These are phyloP conservation scores for Wickerhamomyces bovis DNA, from an alignment of 805 yeast genomes.

Conservation along the genomic window DNA sequence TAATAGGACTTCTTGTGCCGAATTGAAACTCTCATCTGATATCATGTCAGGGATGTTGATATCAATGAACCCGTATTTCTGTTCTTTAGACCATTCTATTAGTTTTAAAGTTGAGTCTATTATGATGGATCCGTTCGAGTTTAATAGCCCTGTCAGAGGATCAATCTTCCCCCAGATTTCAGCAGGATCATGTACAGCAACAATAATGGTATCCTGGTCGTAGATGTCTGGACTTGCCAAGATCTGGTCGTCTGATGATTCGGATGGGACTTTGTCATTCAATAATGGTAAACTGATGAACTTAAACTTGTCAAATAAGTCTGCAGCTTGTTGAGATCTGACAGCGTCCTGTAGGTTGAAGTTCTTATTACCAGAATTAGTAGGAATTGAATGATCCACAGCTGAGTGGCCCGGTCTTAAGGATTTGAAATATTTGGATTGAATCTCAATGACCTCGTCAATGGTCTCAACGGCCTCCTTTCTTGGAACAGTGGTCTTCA, in stretches of 20 bases:
- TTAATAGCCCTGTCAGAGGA: constrained; percentile 72
- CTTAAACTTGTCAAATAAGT: constrained; percentile 45
- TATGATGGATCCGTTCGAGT: constrained; percentile 63
- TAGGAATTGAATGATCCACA: constrained; percentile 30
- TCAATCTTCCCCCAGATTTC: constrained; percentile 86
- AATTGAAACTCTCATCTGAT: constrained; percentile 43
- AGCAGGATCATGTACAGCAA: constrained; percentile 85
- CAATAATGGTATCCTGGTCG: constrained; percentile 54
- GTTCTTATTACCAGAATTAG: constrained; percentile 33
- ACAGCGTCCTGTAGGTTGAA: constrained; percentile 65
- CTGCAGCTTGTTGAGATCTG: constrained; percentile 60
- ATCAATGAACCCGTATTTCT: constrained; percentile 76
- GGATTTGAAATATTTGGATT: constrained; percentile 83
- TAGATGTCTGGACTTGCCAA: constrained; percentile 68
- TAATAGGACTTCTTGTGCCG: constrained; percentile 70
- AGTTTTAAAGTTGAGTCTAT: constrained; percentile 69
- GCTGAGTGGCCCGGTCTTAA: constrained; percentile 60
- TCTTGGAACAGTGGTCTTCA: constrained; percentile 61
- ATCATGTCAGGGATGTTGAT: constrained; percentile 62
- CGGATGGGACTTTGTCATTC: constrained; percentile 31
- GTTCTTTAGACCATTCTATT: constrained; percentile 57
- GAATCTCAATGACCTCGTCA: constrained; percentile 72
- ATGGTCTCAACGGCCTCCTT: constrained; percentile 74
- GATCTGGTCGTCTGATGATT: constrained; percentile 55
- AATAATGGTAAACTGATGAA: constrained; percentile 67